Evolutionary conservation across 306 rosid genomes (phyloP), one percentile per base, ranked within the genome.

Genomic region (Cucurbita ficifolia): DNA sequence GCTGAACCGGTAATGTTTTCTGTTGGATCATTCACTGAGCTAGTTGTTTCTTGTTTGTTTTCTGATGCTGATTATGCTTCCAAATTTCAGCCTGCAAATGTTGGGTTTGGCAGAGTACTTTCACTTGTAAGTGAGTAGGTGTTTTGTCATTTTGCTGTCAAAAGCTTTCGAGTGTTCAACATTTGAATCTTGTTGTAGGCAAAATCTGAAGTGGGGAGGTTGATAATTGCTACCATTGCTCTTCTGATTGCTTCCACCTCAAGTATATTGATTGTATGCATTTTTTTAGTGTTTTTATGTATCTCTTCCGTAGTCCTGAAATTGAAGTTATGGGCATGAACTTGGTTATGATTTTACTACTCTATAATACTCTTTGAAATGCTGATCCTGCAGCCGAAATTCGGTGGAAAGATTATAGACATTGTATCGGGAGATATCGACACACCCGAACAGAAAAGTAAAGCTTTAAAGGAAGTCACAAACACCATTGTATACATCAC

Each of bases 371-470:
- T 56, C 74, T 52, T 72, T 73, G 51, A 59, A 67, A 48, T 82
- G 62, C 72, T 76, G 63, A 48, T 83, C 54, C 58, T 78, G 70
- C 77, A 88, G 93, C 93, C 88, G 76, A 88, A 84, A 82, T 88
- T 84, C 76, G 90, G 93, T 64, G 96, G 96, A 74, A 79, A 79
- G 80, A 87, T 89, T 77, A 85, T 89, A 76, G 96, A 89, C 83
- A 89, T 89, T 76, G 96, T 89, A 50, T 87, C 96, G 0, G 78
- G 87, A 77, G 81, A 89, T 76, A 72, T 85, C 3, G 55, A 56
- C 67, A 80, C 91, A 51, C 83, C 83, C 1, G 87, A 82, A 79
- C 80, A 79, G 81, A 89, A 76, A 83, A 85, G 82, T 48, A 50
- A 58, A 63, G 90, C 94, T 73, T 68, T 84, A 74, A 39, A 80